Base-by-base conservation (phyloP, 2,329 filamentous ascomycete genomes). In the Monilinia polystroma region DNA sequence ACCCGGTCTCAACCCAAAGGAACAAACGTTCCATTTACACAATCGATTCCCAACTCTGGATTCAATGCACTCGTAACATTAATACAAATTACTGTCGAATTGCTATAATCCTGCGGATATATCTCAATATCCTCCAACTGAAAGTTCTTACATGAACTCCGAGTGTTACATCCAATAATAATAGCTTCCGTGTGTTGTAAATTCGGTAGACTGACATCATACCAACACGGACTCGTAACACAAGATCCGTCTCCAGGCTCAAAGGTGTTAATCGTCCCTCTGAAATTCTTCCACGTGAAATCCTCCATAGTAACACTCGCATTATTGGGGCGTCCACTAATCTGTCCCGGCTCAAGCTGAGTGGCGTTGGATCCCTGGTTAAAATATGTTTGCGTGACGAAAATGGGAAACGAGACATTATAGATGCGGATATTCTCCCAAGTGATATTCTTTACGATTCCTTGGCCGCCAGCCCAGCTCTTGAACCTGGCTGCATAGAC, bases 401-500 rank as follows among this genome's bases (percentile, higher is more conserved):
- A 81, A 65, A 81, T 78, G 1, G 80, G 80, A 68, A 81, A 81
- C 0, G 79, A 78, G 41, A 81, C 80, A 66, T 81, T 81, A 70
- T 78, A 78, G 16, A 77, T 69, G 7, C 78, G 71, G 63, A 81
- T 79, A 68, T 81, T 79, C 63, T 75, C 77, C 80, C 80, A 81
- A 43, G 76, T 79, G 55, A 82, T 75, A 63, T 80, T 80, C 70
- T 77, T 78, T 7, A 76, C 79, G 7, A 81, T 73, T 2, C 80
- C 80, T 66, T 78, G 73, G 0, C 80, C 79, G 7, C 79, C 79
- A 20, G 74, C 69, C 78, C 79, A 81, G 16, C 78, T 80, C 72
- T 81, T 81, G 76, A 81, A 80, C 3, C 79, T 76, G 6, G 79
- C 75, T 2, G 74, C 79, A 63, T 82, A 81, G 11, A 81, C 70